A percentile compares a stretch with the other conserved stretches of the same genome.
Evolutionary conservation across 352 stramenopile species (phyloP).

Genomic region (Globisporangium iwayamae): DNA sequence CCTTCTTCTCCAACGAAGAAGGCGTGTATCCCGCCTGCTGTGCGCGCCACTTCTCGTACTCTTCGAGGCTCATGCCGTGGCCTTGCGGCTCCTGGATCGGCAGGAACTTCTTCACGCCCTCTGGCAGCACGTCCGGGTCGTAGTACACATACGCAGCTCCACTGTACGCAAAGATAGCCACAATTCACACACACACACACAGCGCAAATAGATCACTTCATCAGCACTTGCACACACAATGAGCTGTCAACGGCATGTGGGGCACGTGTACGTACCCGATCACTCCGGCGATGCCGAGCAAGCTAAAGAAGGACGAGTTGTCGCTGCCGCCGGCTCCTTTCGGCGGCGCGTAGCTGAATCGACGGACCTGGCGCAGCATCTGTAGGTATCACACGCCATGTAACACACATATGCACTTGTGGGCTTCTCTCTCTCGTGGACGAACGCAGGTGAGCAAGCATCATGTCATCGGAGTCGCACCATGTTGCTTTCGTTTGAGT

Average conservation of each 20-base stretch:
- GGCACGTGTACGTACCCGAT: slow-evolving; percentile 36
- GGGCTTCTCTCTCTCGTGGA: not conserved
- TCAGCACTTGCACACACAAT: not conserved
- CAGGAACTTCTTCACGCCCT: slow-evolving; percentile 68
- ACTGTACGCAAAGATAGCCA: slow-evolving; percentile 20
- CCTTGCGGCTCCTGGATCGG: slow-evolving; percentile 80
- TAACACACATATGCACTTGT: not conserved
- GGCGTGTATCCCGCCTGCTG: slow-evolving; percentile 52
- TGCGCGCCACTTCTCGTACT: slow-evolving; percentile 84
- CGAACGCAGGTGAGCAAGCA: not conserved
- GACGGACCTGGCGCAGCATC: slow-evolving; percentile 35
- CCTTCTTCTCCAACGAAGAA: slow-evolving; percentile 32
- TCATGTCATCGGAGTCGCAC: not conserved
- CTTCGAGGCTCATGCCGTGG: slow-evolving; percentile 82
- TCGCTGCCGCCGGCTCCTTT: slow-evolving; percentile 56
- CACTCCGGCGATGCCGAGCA: slow-evolving; percentile 57
- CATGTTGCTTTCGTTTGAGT: not conserved
- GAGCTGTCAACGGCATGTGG: not conserved
- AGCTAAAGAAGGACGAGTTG: slow-evolving; percentile 81
- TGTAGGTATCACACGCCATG: not conserved
- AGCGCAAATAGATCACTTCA: not conserved
- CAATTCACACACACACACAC: not conserved
- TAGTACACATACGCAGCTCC: slow-evolving; percentile 82
- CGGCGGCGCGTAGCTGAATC: slow-evolving; percentile 68
- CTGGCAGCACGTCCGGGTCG: slow-evolving; percentile 77